Conservation (phyloP, 352 stramenopile genomes). For the Phytophthora constricta region DNA sequence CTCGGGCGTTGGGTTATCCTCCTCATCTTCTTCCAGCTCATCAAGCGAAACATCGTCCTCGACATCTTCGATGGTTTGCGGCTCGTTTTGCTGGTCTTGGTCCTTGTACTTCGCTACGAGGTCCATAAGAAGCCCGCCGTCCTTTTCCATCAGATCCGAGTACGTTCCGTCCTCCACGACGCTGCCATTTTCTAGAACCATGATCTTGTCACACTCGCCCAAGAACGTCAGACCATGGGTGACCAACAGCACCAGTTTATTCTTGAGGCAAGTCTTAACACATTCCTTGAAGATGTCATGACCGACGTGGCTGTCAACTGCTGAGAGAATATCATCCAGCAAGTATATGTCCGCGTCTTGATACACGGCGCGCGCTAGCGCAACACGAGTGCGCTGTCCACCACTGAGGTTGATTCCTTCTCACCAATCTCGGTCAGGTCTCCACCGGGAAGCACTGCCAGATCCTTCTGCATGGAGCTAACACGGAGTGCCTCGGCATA, state of each 20-base stretch:
- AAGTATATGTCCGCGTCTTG: constrained; percentile 89
- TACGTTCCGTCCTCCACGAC: constrained; percentile 82
- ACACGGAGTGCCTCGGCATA: constrained; percentile 67
- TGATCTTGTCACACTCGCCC: constrained; percentile 63
- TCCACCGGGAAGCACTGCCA: constrained; percentile 65
- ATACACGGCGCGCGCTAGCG: constrained; percentile 83
- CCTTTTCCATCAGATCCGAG: constrained; percentile 65
- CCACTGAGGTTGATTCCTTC: constrained; percentile 95
- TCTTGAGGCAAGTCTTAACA: constrained; percentile 57
- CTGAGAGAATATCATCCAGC: constrained; percentile 94
- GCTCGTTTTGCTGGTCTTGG: constrained; percentile 46
- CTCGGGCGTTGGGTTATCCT: constrained; percentile 43
- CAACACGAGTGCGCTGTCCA: constrained; percentile 92
- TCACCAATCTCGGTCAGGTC: constrained; percentile 97
- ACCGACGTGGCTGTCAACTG: constrained; percentile 95
- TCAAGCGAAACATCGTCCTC: constrained; percentile 43
- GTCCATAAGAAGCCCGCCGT: constrained; percentile 70
- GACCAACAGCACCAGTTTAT: constrained; percentile 87
- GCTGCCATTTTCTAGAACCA: constrained; percentile 61
- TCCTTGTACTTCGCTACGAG: constrained; percentile 69
- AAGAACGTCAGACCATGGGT: constrained; percentile 75
- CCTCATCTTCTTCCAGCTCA: constrained; percentile 52
- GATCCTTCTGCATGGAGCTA: constrained; percentile 62
- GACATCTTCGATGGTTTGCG: constrained; percentile 49
- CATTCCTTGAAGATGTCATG: constrained; percentile 91